Conservation (phyloP, 2,329 filamentous ascomycete species). For the Penicillium sp. region DNA sequence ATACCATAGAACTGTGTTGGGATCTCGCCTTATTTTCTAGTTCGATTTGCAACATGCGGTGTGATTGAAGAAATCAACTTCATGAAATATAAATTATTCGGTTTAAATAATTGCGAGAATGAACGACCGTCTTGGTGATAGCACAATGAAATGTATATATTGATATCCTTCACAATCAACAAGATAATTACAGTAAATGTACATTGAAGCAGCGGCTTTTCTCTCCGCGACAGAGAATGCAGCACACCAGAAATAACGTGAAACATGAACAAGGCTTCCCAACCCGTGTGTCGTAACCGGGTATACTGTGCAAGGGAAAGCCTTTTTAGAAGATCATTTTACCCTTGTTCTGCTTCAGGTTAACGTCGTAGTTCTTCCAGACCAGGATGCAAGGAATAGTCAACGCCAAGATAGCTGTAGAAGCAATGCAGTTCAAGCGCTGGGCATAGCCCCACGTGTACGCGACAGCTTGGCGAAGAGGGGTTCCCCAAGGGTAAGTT, state of each 20-base stretch:
- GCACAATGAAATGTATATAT: neutral
- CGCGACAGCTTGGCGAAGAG: constrained; percentile 35
- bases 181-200: neutral
- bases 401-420: constrained; percentile 34
- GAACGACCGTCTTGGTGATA: neutral
- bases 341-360: constrained; percentile 43
- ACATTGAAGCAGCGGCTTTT: neutral
- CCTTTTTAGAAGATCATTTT: constrained; percentile 1
- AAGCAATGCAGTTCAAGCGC: constrained; percentile 36
- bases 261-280: neutral
- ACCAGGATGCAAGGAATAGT: constrained; percentile 35
- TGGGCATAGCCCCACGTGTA: constrained; percentile 42
- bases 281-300: neutral
- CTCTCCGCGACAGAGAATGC: neutral
- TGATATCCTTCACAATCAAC: neutral
- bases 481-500: constrained; percentile 29
- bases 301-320: neutral
- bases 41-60: neutral
- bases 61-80: neutral
- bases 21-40: neutral
- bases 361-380: constrained; percentile 42
- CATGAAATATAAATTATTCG: too few species aligned
- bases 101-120: neutral
- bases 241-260: neutral
- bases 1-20: neutral